phyloP scores from a whole-genome alignment of 2,329 filamentous ascomycete genomes.

The Aspergillus sp. region DNA sequence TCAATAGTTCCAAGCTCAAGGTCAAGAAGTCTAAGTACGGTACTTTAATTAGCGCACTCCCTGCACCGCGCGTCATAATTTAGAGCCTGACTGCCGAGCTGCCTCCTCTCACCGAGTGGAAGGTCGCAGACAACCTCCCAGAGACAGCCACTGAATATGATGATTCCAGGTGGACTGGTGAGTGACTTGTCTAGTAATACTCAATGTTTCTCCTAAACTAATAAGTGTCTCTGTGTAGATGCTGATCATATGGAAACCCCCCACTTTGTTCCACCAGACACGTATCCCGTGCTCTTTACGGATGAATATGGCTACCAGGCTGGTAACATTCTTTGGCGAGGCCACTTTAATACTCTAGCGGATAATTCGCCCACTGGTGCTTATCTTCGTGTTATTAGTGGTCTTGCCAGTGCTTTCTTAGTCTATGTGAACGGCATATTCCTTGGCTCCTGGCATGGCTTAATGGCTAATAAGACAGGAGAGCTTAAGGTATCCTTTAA shows the following conservation, averaged over 20 bases:
- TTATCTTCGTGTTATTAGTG: background rate
- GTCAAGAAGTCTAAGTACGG: background rate
- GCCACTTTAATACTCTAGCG: constrained; percentile 48
- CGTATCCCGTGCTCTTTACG: background rate
- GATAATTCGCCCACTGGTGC: background rate
- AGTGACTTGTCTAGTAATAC: background rate
- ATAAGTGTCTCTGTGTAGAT: background rate
- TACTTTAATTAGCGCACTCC: background rate
- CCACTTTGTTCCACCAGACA: background rate
- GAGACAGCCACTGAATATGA: background rate
- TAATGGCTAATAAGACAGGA: background rate
- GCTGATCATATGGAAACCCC: background rate
- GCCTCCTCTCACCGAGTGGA: background rate
- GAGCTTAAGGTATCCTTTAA: background rate
- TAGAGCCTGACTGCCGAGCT: background rate
- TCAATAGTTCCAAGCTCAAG: background rate
- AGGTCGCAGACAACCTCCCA: background rate
- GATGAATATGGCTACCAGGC: constrained; percentile 49
- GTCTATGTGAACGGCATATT: background rate
- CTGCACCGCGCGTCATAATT: background rate
- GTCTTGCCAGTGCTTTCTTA: background rate
- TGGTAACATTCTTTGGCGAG: constrained; percentile 59
- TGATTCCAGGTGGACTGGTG: background rate
- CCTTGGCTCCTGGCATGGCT: background rate
- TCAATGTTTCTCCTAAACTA: no score